phyloP scores from a whole-genome alignment of 257 asterid genomes.

The Primulina huaijiensis region DNA sequence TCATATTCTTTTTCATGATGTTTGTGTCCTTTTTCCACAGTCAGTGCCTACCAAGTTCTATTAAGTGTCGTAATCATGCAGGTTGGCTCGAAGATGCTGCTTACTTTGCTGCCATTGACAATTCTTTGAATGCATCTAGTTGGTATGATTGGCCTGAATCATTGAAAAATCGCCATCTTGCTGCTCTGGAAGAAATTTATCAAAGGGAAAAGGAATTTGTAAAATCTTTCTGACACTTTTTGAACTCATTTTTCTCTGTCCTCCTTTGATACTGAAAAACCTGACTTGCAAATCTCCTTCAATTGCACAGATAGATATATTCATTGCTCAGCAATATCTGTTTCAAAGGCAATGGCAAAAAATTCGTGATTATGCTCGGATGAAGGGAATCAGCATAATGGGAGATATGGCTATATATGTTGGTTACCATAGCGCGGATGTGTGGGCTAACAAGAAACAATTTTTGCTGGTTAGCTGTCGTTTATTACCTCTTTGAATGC shows the following conservation, averaged over 20 bases:
- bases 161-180: constrained; percentile 85
- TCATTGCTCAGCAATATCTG: constrained; percentile 88
- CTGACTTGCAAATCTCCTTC: constrained; percentile 20
- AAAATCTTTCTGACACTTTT: constrained; percentile 34
- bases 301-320: constrained; percentile 71
- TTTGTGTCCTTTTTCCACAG: constrained; percentile 10
- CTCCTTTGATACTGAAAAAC: constrained; percentile 6
- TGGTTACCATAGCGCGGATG: constrained; percentile 99
- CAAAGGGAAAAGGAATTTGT: constrained; percentile 81
- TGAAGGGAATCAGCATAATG: constrained; percentile 85
- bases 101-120: constrained; percentile 93
- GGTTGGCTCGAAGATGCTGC: constrained; percentile 99
- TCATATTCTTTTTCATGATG: constrained; percentile 6
- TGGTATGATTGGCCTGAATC: constrained; percentile 99
- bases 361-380: constrained; percentile 71
- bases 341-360: constrained; percentile 98
- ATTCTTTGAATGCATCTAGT: constrained; percentile 59
- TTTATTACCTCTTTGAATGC: constrained; percentile 13
- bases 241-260: constrained; percentile 20
- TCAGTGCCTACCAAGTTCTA: constrained; percentile 13
- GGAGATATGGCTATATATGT: constrained; percentile 99
- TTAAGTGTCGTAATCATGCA: constrained; percentile 30
- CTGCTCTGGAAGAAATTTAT: constrained; percentile 85
- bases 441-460: constrained; percentile 93
- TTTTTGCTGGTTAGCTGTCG: constrained; percentile 73